Conservation (phyloP, 2,329 filamentous ascomycete genomes). For the Penicillium sp. region DNA sequence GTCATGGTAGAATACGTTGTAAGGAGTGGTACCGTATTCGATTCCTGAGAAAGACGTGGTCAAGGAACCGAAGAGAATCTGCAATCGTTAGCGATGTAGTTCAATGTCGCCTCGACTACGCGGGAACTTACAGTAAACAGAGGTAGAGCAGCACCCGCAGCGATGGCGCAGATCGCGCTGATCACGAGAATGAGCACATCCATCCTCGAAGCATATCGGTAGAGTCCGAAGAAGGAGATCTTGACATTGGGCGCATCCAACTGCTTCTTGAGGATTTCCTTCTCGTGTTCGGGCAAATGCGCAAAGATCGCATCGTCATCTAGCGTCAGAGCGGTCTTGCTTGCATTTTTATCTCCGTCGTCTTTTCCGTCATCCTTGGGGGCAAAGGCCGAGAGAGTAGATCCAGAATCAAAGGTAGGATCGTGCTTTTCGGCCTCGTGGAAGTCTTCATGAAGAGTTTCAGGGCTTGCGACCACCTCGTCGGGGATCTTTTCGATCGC, state of each 20-base stretch:
- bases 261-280: constrained; percentile 65
- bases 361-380: constrained; percentile 32
- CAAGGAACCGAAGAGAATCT: constrained; percentile 70
- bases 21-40: constrained; percentile 50
- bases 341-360: constrained; percentile 26
- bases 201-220: constrained; percentile 65
- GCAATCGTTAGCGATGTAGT: background rate
- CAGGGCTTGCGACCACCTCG: constrained; percentile 11
- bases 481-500: constrained; percentile 17
- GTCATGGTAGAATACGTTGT: constrained; percentile 58
- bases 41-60: constrained; percentile 69
- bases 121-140: constrained; percentile 65
- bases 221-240: constrained; percentile 64
- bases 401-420: constrained; percentile 18
- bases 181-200: constrained; percentile 65
- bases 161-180: constrained; percentile 64
- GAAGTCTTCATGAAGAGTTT: constrained; percentile 10
- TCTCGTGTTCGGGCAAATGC: constrained; percentile 65
- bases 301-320: constrained; percentile 55
- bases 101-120: background rate
- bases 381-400: constrained; percentile 19
- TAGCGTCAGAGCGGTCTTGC: constrained; percentile 34
- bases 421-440: constrained; percentile 1
- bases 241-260: constrained; percentile 63
- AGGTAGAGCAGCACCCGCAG: constrained; percentile 70